Base-by-base conservation (phyloP, 2,329 filamentous ascomycete species). In the Colletotrichum karsti region DNA sequence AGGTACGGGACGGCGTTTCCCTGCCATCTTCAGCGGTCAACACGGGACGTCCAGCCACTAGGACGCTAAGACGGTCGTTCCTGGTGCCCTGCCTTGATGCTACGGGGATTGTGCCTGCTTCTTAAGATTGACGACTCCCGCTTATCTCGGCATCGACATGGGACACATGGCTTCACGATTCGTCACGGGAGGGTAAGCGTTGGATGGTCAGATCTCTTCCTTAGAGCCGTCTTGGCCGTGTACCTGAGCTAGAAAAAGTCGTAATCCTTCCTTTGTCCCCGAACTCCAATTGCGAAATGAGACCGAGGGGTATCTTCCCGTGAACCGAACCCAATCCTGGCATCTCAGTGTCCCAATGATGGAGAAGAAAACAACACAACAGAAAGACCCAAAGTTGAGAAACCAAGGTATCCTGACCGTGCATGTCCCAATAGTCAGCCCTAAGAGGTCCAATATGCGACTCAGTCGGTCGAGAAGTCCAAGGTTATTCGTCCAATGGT, bases 1-100 rank as follows among this genome's bases (percentile, higher is more conserved):
- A 64, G 64, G 28, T 33, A 64, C 60, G 13, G 42, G 26, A 42
- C 15, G 18, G 35, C 51, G 22, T 48, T 41, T 22, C 53, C 60
- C 46, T 46, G 60, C 65, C 39, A 68, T 65, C 54, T 65, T 41
- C 61, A 68, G 54, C 65, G 60, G 13, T 50, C 22, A 41, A 48
- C 53, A 46, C 54, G 37, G 65, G 65, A 59, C 37, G 53, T n/a
- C 64, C 53, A 59, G 60, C 60, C 59, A 67, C 59, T 57, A 37
- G 33, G 10, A 28, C n/a, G 13, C 15, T 22, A 41, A 15, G 24
- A 24, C 3, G 15, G 18, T 37, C 10, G 46, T 46, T 61, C 22
- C 44, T 61, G 56, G 56, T 37, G 61, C 13, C 18, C 24, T 33
- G 10, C 5, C n/a, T 63, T 18, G 39, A 13, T 58, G 35, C 18